These are phyloP conservation scores for Trametopsis cervina DNA, from an alignment of 768 basidiomycete species.

Conservation along the genomic window DNA sequence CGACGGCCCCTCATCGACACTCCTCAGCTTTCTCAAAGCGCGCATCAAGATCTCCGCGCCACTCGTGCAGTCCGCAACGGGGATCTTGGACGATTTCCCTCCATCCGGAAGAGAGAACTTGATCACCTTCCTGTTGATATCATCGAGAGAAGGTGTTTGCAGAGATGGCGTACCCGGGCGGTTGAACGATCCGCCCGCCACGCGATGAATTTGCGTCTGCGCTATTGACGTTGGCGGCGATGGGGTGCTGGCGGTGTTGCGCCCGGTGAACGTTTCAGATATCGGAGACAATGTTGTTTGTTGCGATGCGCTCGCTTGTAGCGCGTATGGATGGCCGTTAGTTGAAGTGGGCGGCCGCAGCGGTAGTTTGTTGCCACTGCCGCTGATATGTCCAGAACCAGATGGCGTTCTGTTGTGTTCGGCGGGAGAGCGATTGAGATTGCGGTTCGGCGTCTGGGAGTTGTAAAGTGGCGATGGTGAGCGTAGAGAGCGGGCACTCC, in stretches of 20 bases:
- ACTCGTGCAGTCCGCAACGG: constrained; percentile 72
- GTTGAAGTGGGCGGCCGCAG: constrained; percentile 36
- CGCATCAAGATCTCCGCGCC: constrained; percentile 86
- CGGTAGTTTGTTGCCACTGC: constrained; percentile 36
- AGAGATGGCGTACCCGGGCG: constrained; percentile 34
- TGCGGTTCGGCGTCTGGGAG: constrained; percentile 29
- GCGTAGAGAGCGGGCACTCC: constrained; percentile 13
- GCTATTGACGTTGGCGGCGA: constrained; percentile 37
- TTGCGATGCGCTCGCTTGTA: constrained; percentile 18
- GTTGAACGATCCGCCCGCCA: constrained; percentile 56
- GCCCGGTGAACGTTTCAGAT: constrained; percentile 47
- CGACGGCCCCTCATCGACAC: constrained; percentile 23
- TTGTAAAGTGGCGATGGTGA: constrained; percentile 28
- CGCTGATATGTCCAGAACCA: constrained; percentile 29
- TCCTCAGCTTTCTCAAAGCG: constrained; percentile 82
- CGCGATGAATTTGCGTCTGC: constrained; percentile 24
- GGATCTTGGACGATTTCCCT: constrained; percentile 56
- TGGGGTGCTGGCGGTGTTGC: constrained; percentile 30
- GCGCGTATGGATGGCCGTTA: constrained; percentile 50
- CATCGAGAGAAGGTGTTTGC: constrained; percentile 55
- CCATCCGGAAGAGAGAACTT: constrained; percentile 87
- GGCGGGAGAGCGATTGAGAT: constrained; percentile 24
- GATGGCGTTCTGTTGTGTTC: constrained; percentile 49
- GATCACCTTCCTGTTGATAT: constrained; percentile 76
- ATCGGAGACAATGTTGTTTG: constrained; percentile 59